Evolutionary conservation across 2,329 filamentous ascomycete genomes (phyloP).

Genomic region (Fonsecaea monophora): DNA sequence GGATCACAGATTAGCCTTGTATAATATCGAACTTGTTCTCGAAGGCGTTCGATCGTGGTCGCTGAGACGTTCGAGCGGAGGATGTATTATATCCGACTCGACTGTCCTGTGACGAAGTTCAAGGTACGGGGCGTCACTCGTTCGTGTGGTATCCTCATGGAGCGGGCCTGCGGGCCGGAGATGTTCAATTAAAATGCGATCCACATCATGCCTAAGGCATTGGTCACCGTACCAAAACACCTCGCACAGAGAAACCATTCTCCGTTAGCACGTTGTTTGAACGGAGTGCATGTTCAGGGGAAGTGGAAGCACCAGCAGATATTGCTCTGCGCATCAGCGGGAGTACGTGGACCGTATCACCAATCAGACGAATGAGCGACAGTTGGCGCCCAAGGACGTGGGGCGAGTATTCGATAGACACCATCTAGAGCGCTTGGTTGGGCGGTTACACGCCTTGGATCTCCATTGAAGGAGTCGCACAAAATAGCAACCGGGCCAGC

Average conservation of each 20-base stretch:
- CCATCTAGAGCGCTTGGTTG: slow-evolving; percentile 30
- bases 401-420: slow-evolving; percentile 25
- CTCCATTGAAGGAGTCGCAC: slow-evolving; percentile 10
- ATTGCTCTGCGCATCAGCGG: slow-evolving; percentile 3
- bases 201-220: not conserved
- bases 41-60: not conserved
- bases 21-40: not conserved
- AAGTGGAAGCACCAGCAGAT: not conserved
- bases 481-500: not conserved
- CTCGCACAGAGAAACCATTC: not conserved
- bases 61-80: not conserved
- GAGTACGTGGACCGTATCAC: slow-evolving; percentile 14
- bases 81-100: not conserved
- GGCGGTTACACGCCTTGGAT: slow-evolving; percentile 29
- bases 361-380: slow-evolving; percentile 25
- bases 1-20: not conserved
- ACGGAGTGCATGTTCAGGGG: not conserved
- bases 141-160: too few relatives aligned
- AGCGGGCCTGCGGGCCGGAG: too few relatives aligned
- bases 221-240: too few relatives aligned
- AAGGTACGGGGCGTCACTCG: not conserved
- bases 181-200: too few relatives aligned
- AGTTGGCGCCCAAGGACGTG: slow-evolving; percentile 35
- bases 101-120: not conserved
- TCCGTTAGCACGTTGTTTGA: not conserved